Evolutionary conservation across 1,139 yeast genomes (phyloP).

Genomic region (Pichia sp.): DNA sequence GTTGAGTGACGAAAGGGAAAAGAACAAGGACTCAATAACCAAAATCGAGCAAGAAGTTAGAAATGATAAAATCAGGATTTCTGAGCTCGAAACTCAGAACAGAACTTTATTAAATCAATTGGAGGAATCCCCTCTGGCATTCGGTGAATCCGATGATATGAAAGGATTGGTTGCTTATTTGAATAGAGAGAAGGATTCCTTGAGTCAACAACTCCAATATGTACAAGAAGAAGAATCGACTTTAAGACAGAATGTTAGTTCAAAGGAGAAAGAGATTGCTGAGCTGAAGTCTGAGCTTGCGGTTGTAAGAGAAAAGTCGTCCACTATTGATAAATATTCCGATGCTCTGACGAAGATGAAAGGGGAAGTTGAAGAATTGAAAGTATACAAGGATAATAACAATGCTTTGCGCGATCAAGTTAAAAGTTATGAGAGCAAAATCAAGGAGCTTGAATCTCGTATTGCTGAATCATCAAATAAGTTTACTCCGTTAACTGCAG

Average conservation of each 20-base stretch:
- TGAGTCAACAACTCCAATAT: conserved; percentile 54
- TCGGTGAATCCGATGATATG: conserved; percentile 36
- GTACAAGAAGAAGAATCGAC: conserved; percentile 47
- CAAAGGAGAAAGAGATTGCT: conserved; percentile 42
- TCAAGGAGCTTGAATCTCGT: conserved; percentile 35
- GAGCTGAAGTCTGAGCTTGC: conserved; percentile 43
- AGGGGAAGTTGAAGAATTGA: conserved; percentile 64
- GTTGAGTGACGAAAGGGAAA: conserved; percentile 36
- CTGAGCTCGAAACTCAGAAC: conserved; percentile 64
- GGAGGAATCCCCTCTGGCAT: conserved; percentile 37
- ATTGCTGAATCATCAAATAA: conserved; percentile 29
- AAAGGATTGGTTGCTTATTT: conserved; percentile 59
- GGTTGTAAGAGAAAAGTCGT: conserved; percentile 35
- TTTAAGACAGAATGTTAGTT: conserved; percentile 41
- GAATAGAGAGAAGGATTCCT: conserved; percentile 73
- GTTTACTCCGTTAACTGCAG: conserved; percentile 33
- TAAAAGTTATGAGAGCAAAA: conserved; percentile 31
- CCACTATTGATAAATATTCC: conserved; percentile 39
- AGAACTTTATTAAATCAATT: conserved; percentile 64
- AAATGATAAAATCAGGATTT: conserved; percentile 41
- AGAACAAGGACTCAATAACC: conserved; percentile 42
- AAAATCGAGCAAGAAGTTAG: conserved; percentile 53
- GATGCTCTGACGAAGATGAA: conserved; percentile 51
- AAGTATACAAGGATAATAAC: conserved; percentile 71
- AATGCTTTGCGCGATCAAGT: conserved; percentile 58